Evolutionary conservation across 2,329 filamentous ascomycete genomes (phyloP).

Genomic region (Knoxdaviesia proteae): DNA sequence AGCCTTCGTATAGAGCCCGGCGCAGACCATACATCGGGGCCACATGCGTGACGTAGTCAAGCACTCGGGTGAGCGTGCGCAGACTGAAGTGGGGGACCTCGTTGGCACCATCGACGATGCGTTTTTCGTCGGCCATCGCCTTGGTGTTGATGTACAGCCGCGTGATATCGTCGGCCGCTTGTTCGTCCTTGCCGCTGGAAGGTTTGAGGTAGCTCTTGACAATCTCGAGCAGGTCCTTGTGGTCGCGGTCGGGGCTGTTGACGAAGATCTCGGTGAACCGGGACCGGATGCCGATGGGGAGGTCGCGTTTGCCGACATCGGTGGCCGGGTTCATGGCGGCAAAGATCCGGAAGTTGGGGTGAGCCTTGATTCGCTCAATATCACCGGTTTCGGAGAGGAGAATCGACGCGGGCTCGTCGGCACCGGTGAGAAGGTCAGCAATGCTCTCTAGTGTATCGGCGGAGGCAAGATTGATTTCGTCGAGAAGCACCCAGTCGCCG

Average conservation of each 20-base stretch:
- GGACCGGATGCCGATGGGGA: conserved; percentile 72
- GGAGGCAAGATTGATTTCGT: conserved; percentile 93
- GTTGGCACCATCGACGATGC: conserved; percentile 81
- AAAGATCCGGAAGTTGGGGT: conserved; percentile 87
- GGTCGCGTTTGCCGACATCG: conserved; percentile 86
- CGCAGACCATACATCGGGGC: conserved; percentile 67
- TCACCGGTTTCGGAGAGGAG: conserved; percentile 85
- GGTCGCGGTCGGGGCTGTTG: conserved; percentile 66
- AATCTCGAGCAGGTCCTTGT: conserved; percentile 71
- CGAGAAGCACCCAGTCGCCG: conserved; percentile 88
- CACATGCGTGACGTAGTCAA: conserved; percentile 76
- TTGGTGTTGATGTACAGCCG: conserved; percentile 79
- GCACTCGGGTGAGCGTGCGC: conserved; percentile 71
- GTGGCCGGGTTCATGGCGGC: conserved; percentile 98
- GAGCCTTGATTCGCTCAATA: conserved; percentile 72
- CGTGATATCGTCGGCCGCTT: conserved; percentile 61
- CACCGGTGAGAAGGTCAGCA: conserved; percentile 63
- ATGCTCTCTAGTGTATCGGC: conserved; percentile 90
- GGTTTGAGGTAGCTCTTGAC: conserved; percentile 73
- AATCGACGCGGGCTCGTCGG: conserved; percentile 55
- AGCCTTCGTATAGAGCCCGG: conserved; percentile 78
- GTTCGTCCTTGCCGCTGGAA: conserved; percentile 48
- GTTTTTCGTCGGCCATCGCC: conserved; percentile 56
- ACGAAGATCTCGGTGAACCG: conserved; percentile 95
- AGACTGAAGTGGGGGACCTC: conserved; percentile 96